These are phyloP conservation scores for Fomitopsis pinicola DNA, from an alignment of 1,284 basidiomycete genomes.

Conservation along the genomic window DNA sequence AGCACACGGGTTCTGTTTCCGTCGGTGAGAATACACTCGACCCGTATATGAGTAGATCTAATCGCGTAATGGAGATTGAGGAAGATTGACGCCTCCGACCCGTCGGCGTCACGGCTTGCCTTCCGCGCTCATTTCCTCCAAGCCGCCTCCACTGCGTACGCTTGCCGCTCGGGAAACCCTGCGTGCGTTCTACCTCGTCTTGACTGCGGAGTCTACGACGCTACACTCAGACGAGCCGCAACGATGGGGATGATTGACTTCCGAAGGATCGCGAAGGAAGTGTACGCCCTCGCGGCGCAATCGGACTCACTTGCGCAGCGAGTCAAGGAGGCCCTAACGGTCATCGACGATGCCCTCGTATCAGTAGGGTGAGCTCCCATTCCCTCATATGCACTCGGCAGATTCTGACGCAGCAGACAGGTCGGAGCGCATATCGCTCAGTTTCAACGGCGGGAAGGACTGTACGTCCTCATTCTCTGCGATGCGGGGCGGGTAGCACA, in stretches of 20 bases:
- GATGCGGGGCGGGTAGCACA: not conserved
- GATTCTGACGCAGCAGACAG: constrained; percentile 29
- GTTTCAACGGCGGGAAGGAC: constrained; percentile 98
- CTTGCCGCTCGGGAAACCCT: not conserved
- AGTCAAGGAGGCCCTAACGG: constrained; percentile 72
- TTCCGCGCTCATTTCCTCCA: not conserved
- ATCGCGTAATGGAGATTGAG: not conserved
- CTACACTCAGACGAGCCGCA: not conserved
- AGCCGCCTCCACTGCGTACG: not conserved
- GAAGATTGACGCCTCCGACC: not conserved
- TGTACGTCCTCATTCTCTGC: constrained; percentile 52
- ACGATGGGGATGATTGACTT: constrained; percentile 13
- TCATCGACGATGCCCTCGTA: constrained; percentile 68
- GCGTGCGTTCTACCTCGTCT: not conserved
- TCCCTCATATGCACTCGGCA: not conserved
- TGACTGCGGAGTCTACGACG: not conserved
- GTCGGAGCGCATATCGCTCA: constrained; percentile 71
- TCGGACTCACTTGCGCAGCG: constrained; percentile 51
- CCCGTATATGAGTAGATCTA: not conserved
- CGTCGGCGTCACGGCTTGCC: not conserved
- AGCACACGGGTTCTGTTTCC: not conserved
- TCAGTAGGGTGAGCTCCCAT: not conserved
- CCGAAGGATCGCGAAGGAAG: constrained; percentile 42
- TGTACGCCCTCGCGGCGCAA: constrained; percentile 55
- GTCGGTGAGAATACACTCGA: not conserved